A percentile compares a stretch with the other conserved stretches of the same genome.
phyloP scores from a whole-genome alignment of 495 filamentous ascomycete genomes.

The Amphirosellinia nigrospora region DNA sequence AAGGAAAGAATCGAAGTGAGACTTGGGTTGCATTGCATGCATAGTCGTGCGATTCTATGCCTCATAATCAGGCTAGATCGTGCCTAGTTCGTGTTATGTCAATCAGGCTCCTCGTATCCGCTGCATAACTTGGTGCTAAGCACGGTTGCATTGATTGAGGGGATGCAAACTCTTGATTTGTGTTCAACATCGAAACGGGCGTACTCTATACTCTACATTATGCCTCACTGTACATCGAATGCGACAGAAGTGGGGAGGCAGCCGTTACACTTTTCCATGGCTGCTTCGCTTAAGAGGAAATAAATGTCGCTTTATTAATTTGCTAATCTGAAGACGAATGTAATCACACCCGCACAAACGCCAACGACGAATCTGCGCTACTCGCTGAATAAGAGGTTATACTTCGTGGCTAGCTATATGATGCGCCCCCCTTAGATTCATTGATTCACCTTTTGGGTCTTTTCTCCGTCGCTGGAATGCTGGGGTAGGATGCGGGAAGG shows the following conservation, averaged over 20 bases:
- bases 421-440: neutral
- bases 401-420: neutral
- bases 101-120: conserved; percentile 12
- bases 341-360: neutral
- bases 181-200: neutral
- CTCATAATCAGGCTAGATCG: conserved; percentile 18
- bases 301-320: neutral
- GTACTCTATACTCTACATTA: conserved; percentile 2
- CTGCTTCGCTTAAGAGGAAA: neutral
- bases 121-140: conserved; percentile 4
- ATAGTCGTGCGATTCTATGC: conserved; percentile 1
- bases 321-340: neutral
- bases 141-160: neutral
- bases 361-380: neutral
- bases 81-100: conserved; percentile 14
- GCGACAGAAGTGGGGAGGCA: neutral
- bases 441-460: neutral
- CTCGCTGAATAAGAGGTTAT: neutral
- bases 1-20: conserved; percentile 9
- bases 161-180: conserved; percentile 7
- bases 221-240: neutral
- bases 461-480: conserved; percentile 1
- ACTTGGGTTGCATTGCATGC: conserved; percentile 21
- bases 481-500: conserved; percentile 29
- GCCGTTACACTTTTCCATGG: neutral